Percentiles rank a stretch among this genome's conserved stretches.
Conservation (phyloP, 2,329 filamentous ascomycete genomes). For the Diaporthe destruens region DNA sequence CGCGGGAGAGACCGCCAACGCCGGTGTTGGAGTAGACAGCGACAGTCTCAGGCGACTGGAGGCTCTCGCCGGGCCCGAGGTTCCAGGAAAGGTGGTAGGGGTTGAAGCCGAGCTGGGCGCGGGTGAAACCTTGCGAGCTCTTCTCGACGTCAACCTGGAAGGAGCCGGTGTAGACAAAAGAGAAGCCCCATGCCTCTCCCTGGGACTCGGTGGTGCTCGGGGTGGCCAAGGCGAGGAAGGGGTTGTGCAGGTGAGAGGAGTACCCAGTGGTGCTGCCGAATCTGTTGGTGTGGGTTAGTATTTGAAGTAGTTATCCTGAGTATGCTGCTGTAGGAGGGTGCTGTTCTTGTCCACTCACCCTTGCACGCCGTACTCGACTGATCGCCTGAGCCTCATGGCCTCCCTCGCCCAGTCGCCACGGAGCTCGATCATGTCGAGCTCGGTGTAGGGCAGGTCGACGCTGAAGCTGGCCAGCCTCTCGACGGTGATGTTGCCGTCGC, state of each 20-base stretch:
- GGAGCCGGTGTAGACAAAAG: slow-evolving; percentile 73
- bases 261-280: slow-evolving; percentile 73
- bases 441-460: slow-evolving; percentile 70
- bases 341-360: slow-evolving; percentile 55
- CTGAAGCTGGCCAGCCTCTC: slow-evolving; percentile 72
- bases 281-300: slow-evolving; percentile 49
- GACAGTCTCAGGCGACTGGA: slow-evolving; percentile 73
- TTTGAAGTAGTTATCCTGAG: too few relatives aligned
- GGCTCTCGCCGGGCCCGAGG: slow-evolving; percentile 66
- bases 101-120: slow-evolving; percentile 72
- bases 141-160: slow-evolving; percentile 73
- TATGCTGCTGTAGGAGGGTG: too few relatives aligned
- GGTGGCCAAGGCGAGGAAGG: slow-evolving; percentile 70
- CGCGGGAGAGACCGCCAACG: slow-evolving; percentile 72
- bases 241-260: slow-evolving; percentile 74
- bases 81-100: slow-evolving; percentile 71
- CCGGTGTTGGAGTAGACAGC: slow-evolving; percentile 71
- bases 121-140: slow-evolving; percentile 71
- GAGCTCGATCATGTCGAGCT: slow-evolving; percentile 72
- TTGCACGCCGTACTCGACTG: slow-evolving; percentile 68
- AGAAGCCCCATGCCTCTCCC: slow-evolving; percentile 75
- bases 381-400: slow-evolving; percentile 64
- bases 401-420: slow-evolving; percentile 74
- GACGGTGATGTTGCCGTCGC: slow-evolving; percentile 63
- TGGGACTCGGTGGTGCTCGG: slow-evolving; percentile 70